Conservation (phyloP, 106 monocot species). For the Vanilla planifolia region DNA sequence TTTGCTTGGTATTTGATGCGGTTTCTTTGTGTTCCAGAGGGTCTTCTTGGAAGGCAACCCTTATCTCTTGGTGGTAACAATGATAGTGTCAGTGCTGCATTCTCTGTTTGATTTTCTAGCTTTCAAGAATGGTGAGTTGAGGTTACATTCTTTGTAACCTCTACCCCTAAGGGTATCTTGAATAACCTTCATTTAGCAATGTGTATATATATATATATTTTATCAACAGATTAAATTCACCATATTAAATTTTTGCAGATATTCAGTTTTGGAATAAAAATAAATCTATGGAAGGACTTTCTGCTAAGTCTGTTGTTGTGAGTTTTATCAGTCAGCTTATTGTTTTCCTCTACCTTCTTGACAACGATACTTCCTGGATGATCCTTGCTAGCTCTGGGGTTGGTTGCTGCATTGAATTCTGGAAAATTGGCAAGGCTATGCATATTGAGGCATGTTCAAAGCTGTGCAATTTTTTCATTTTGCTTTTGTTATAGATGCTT, state of each 20-base stretch:
- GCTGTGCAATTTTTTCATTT: not conserved
- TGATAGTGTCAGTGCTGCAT: constrained; percentile 87
- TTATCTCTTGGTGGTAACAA: constrained; percentile 73
- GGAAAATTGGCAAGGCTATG: constrained; percentile 99
- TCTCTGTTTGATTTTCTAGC: constrained; percentile 94
- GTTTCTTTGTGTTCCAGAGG: constrained; percentile 46
- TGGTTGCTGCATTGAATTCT: constrained; percentile 96
- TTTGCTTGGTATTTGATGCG: not conserved
- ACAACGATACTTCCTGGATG: constrained; percentile 99
- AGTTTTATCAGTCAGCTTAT: constrained; percentile 91
- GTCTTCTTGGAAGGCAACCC: constrained; percentile 98
- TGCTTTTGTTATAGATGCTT: not conserved
- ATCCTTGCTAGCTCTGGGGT: constrained; percentile 93
- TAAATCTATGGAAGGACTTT: constrained; percentile 98
- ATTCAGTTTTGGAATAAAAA: constrained; percentile 99
- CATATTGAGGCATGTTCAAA: constrained; percentile 67
- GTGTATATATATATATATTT: constrained; percentile 7
- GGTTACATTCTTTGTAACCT: constrained; percentile 6
- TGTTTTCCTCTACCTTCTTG: constrained; percentile 95
- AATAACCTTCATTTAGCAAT: not conserved
- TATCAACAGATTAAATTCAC: not conserved
- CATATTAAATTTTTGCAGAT: constrained; percentile 38
- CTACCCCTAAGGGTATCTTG: not conserved
- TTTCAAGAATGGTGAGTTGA: constrained; percentile 84
- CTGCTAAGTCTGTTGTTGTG: constrained; percentile 96